phyloP scores from a whole-genome alignment of 176 grass and related monocot genomes.

The Aegilops speltoides region DNA sequence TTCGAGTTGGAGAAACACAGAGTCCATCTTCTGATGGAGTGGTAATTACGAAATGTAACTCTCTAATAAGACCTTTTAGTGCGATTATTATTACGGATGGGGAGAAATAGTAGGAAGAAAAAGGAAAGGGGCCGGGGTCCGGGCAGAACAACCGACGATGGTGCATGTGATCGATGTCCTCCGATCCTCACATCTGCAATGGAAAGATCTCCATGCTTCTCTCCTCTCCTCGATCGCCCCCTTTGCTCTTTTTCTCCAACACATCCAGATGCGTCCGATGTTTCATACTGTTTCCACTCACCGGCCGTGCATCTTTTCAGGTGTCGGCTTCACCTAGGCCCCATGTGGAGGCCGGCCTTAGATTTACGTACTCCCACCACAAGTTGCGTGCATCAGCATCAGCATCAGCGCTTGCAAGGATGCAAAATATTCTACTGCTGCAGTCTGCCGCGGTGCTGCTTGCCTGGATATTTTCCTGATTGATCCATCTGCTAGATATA shows the following conservation, averaged over 20 bases:
- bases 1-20: background rate
- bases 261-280: slow-evolving; percentile 16
- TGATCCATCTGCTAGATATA: background rate
- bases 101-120: background rate
- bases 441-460: background rate
- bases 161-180: slow-evolving; percentile 29
- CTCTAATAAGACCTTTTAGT: background rate
- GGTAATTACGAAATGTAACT: too few species aligned
- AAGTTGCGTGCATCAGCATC: background rate
- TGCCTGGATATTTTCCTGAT: slow-evolving; percentile 3
- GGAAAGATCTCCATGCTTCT: slow-evolving; percentile 32
- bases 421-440: slow-evolving; percentile 14
- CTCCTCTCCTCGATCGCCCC: background rate
- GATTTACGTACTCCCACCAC: slow-evolving; percentile 9
- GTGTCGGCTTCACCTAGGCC: background rate
- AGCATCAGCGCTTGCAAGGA: background rate
- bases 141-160: background rate
- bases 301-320: slow-evolving; percentile 10
- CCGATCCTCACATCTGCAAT: slow-evolving; percentile 14
- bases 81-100: background rate
- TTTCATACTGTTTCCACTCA: slow-evolving; percentile 27
- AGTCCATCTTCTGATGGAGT: background rate
- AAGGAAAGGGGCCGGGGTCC: background rate
- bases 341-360: background rate
- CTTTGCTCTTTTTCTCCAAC: background rate